phyloP scores from a whole-genome alignment of 495 filamentous ascomycete species.

The Corynascus novoguineensis region DNA sequence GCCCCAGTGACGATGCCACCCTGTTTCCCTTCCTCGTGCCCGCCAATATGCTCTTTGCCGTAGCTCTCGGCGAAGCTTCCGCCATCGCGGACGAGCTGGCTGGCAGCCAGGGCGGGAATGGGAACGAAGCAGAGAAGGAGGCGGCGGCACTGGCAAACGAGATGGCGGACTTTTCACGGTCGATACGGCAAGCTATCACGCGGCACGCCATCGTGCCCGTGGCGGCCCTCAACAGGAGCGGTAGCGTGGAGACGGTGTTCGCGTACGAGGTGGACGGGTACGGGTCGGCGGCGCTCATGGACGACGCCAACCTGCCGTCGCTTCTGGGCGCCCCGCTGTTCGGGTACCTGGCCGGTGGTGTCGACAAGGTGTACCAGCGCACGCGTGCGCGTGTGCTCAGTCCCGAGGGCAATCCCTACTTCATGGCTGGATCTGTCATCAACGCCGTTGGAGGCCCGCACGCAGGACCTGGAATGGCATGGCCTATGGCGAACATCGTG shows the following conservation, averaged over 20 bases:
- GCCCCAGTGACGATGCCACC: constrained; percentile 57
- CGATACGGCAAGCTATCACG: constrained; percentile 46
- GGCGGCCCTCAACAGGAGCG: constrained; percentile 25
- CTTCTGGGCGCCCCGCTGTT: constrained; percentile 51
- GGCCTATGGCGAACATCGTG: constrained; percentile 56
- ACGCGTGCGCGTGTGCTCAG: constrained; percentile 48
- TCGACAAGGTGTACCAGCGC: constrained; percentile 45
- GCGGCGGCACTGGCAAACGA: constrained; percentile 34
- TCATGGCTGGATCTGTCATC: constrained; percentile 48
- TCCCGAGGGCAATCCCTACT: constrained; percentile 49
- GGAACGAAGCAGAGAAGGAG: constrained; percentile 26
- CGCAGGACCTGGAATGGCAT: constrained; percentile 50
- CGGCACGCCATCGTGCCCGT: constrained; percentile 42
- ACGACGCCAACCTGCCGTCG: constrained; percentile 58
- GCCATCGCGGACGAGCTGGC: too few relatives aligned
- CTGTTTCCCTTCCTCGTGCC: constrained; percentile 58
- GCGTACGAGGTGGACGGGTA: constrained; percentile 61
- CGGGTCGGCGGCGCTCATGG: constrained; percentile 50
- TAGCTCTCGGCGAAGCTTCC: too few relatives aligned
- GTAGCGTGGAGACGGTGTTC: constrained; percentile 38
- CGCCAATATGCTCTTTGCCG: constrained; percentile 64
- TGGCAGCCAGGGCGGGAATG: constrained; percentile 33
- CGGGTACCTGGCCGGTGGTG: constrained; percentile 38
- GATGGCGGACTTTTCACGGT: constrained; percentile 45
- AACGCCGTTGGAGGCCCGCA: constrained; percentile 54